phyloP scores from a whole-genome alignment of 371 early-diverging fungal genomes.

The Apophysomyces elegans region DNA sequence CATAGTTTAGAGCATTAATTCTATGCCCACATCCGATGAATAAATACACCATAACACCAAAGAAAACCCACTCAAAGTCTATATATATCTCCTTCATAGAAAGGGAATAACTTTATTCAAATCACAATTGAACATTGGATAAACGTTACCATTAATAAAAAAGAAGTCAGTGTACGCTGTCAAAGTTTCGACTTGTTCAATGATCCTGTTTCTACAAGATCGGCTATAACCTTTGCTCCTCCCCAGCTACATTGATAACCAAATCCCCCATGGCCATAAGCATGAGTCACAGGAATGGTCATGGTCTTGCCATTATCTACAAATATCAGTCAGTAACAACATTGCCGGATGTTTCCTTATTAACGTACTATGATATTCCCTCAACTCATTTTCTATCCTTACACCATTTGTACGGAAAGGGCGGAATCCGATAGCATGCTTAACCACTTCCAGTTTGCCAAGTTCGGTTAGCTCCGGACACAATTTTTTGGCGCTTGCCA shows the following conservation, averaged over 20 bases:
- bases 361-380: conserved; percentile 38
- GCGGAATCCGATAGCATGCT: conserved; percentile 70
- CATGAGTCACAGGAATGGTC: conserved; percentile 63
- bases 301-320: conserved; percentile 30
- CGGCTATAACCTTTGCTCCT: conserved; percentile 54
- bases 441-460: conserved; percentile 55
- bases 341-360: neutral
- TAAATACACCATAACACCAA: no score
- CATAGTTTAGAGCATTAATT: no score
- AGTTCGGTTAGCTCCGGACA: conserved; percentile 38
- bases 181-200: conserved; percentile 22
- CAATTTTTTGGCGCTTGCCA: conserved; percentile 20
- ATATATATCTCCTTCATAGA: no score
- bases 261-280: conserved; percentile 84
- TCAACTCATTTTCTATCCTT: conserved; percentile 66
- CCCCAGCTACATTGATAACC: conserved; percentile 82
- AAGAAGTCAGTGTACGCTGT: neutral
- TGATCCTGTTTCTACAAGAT: conserved; percentile 49
- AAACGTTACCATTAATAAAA: no score
- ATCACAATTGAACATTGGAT: no score
- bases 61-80: no score
- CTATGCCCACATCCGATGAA: no score
- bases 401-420: conserved; percentile 71
- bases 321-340: neutral
- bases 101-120: no score